Conservation (phyloP, 176 grass and related monocot species). For the Puccinellia tenuiflora region DNA sequence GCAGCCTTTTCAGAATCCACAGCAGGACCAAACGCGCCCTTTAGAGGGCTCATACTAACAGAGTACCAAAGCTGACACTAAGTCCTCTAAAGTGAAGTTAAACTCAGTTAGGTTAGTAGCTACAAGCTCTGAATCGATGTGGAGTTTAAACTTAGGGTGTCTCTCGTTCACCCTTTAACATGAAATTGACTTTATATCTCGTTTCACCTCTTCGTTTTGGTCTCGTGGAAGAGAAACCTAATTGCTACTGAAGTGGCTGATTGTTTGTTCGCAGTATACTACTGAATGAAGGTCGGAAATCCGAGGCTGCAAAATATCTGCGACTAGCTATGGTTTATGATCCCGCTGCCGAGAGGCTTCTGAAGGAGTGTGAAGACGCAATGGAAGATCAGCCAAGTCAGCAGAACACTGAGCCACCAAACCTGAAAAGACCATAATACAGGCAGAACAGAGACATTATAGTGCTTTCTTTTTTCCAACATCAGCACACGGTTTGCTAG, state of each 20-base stretch:
- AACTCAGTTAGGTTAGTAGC: too few species aligned
- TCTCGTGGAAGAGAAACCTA: not conserved
- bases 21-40: too few species aligned
- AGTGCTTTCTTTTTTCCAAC: not conserved
- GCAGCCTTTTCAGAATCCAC: too few species aligned
- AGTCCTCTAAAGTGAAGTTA: too few species aligned
- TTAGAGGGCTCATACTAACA: too few species aligned
- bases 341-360: constrained; percentile 38
- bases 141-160: too few species aligned
- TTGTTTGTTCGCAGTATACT: constrained; percentile 47
- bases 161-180: not conserved
- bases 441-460: not conserved
- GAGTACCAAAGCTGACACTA: too few species aligned
- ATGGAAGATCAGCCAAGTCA: constrained; percentile 24
- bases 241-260: not conserved
- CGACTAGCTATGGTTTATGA: constrained; percentile 58
- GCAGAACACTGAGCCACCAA: not conserved
- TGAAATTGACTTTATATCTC: not conserved
- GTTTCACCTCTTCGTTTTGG: not conserved
- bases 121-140: too few species aligned
- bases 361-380: constrained; percentile 66
- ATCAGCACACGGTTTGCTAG: not conserved
- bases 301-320: constrained; percentile 73
- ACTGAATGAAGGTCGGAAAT: constrained; percentile 51
- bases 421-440: not conserved